Conservation (phyloP, 2,329 filamentous ascomycete genomes). For the Xylariaceae sp. region DNA sequence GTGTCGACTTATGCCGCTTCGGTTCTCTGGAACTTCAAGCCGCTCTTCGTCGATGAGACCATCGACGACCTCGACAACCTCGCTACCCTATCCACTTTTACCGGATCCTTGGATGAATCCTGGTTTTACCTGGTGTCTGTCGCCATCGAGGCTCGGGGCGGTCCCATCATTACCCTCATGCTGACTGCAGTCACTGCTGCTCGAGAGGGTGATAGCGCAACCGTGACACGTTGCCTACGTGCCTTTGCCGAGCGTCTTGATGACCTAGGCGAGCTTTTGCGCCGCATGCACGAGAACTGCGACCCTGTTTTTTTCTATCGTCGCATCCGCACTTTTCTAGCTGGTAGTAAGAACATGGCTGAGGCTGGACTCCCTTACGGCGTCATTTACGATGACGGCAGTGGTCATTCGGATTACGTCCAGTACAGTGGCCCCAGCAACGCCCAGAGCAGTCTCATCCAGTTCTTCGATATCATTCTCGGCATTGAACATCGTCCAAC, state of each 20-base stretch:
- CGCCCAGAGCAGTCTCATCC: constrained; percentile 93
- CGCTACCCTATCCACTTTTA: constrained; percentile 86
- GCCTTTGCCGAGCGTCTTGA: constrained; percentile 87
- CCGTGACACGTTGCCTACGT: constrained; percentile 78
- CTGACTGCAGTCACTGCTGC: constrained; percentile 84
- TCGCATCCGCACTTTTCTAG: constrained; percentile 92
- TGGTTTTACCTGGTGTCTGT: constrained; percentile 98
- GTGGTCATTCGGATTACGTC: constrained; percentile 70
- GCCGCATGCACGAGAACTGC: constrained; percentile 94
- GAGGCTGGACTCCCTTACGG: constrained; percentile 90
- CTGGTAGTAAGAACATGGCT: constrained; percentile 96
- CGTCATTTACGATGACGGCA: constrained; percentile 84
- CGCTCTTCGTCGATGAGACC: constrained; percentile 81
- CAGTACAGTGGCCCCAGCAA: constrained; percentile 96
- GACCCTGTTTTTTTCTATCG: constrained; percentile 95
- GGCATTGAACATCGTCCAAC: constrained; percentile 91
- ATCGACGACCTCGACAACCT: constrained; percentile 88
- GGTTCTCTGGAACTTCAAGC: constrained; percentile 96
- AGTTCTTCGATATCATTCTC: constrained; percentile 94
- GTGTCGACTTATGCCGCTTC: constrained; percentile 94
- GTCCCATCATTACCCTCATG: constrained; percentile 86
- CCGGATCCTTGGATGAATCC: constrained; percentile 92
- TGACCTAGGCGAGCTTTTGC: constrained; percentile 77
- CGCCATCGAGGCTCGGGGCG: constrained; percentile 91
- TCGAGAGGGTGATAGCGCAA: constrained; percentile 69